Evolutionary conservation across 805 yeast species (phyloP).

Genomic region (Ogataea sp.): DNA sequence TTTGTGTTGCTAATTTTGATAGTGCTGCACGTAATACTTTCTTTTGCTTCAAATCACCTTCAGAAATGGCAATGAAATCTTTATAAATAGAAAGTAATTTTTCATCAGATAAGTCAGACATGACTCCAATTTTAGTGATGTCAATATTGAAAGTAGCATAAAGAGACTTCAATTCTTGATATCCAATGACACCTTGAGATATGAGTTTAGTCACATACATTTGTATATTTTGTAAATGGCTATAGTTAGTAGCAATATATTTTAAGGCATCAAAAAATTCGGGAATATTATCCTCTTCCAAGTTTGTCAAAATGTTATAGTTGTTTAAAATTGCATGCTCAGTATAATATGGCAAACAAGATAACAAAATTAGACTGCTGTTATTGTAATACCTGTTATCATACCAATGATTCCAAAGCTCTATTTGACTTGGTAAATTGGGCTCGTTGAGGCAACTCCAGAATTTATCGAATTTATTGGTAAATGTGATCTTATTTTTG

Average conservation of each 20-base stretch:
- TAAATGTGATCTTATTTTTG: slow-evolving; percentile 9
- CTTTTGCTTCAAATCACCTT: slow-evolving; percentile 15
- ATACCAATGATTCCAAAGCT: slow-evolving; percentile 17
- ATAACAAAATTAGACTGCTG: slow-evolving; percentile 31
- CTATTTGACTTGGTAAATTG: slow-evolving; percentile 13
- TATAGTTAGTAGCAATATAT: slow-evolving; percentile 33
- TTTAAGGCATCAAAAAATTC: slow-evolving; percentile 51
- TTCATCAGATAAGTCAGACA: slow-evolving; percentile 15
- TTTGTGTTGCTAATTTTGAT: slow-evolving; percentile 28
- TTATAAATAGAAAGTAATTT: slow-evolving; percentile 20
- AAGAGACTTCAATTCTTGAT: slow-evolving; percentile 29
- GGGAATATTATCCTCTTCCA: slow-evolving; percentile 40
- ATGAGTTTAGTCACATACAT: slow-evolving; percentile 35
- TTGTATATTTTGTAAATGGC: slow-evolving; percentile 30
- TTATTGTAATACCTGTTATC: slow-evolving; percentile 3
- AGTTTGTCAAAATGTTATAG: slow-evolving; percentile 30
- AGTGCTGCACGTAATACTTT: slow-evolving; percentile 30
- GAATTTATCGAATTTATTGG: slow-evolving; percentile 12
- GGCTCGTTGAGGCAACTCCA: slow-evolving; percentile 18
- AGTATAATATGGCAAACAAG: slow-evolving; percentile 39
- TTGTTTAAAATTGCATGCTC: slow-evolving; percentile 40
- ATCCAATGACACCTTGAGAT: slow-evolving; percentile 46
- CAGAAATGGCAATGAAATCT: slow-evolving; percentile 14
- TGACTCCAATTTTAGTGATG: slow-evolving; percentile 13
- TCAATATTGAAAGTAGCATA: slow-evolving; percentile 22